Conservation (phyloP, 2,329 filamentous ascomycete genomes). For the Hymenoscyphus scutula region DNA sequence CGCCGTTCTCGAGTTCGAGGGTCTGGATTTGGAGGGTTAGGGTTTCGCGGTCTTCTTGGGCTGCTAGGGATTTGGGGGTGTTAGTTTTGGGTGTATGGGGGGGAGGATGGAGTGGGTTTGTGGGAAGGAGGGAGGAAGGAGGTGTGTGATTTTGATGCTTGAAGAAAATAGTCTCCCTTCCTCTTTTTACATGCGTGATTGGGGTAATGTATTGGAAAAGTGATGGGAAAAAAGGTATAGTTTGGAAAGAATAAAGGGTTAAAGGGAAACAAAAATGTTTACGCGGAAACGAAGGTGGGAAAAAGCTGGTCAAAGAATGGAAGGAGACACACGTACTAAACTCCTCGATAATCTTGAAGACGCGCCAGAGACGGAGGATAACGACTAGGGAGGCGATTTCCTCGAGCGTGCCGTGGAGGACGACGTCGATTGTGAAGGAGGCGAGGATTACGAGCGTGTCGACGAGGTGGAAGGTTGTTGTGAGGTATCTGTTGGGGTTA, state of each 20-base stretch:
- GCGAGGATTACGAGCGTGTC: slow-evolving; percentile 61
- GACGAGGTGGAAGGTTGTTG: slow-evolving; percentile 59
- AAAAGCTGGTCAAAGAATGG: too few species aligned
- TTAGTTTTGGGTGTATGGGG: too few species aligned
- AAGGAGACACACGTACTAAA: slow-evolving; percentile 44
- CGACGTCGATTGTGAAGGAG: slow-evolving; percentile 60
- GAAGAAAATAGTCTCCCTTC: too few species aligned
- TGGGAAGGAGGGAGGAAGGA: background rate
- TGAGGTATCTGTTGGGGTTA: slow-evolving; percentile 48
- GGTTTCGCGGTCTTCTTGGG: slow-evolving; percentile 59
- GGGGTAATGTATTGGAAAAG: too few species aligned
- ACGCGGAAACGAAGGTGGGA: too few species aligned
- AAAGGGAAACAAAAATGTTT: background rate
- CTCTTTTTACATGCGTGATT: too few species aligned
- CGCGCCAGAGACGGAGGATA: slow-evolving; percentile 63
- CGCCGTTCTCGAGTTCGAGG: slow-evolving; percentile 47
- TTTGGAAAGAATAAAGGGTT: too few species aligned
- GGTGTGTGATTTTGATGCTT: too few species aligned
- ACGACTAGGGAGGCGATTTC: slow-evolving; percentile 66
- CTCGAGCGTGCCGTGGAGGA: slow-evolving; percentile 57
- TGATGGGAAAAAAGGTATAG: too few species aligned
- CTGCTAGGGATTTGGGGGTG: too few species aligned
- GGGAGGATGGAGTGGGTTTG: too few species aligned
- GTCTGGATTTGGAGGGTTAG: slow-evolving; percentile 53
- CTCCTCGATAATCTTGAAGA: slow-evolving; percentile 71